phyloP scores from a whole-genome alignment of 495 filamentous ascomycete species.

The Aspergillus cavernicola region DNA sequence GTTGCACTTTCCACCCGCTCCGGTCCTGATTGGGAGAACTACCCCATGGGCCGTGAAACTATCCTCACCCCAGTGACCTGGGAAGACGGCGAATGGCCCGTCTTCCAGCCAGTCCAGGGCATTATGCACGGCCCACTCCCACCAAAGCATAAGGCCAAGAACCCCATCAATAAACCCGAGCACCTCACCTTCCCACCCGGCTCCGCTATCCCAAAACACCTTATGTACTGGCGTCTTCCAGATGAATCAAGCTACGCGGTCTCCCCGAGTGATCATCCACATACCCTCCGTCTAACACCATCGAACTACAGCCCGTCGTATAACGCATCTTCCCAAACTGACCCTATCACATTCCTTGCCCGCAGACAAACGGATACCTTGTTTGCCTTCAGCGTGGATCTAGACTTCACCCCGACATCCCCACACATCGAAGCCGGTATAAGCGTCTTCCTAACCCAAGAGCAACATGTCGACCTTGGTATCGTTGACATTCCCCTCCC shows the following conservation, averaged over 20 bases:
- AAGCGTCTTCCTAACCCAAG: slow-evolving; percentile 19
- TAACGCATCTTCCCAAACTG: background rate
- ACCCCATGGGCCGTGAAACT: slow-evolving; percentile 60
- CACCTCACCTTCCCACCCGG: slow-evolving; percentile 9
- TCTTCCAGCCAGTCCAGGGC: slow-evolving; percentile 25
- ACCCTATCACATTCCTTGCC: slow-evolving; percentile 14
- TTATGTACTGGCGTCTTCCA: slow-evolving; percentile 16
- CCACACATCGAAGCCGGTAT: slow-evolving; percentile 20
- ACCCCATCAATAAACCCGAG: slow-evolving; percentile 4
- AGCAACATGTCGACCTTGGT: slow-evolving; percentile 21
- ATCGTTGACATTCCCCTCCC: slow-evolving; percentile 6
- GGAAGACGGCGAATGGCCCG: slow-evolving; percentile 30
- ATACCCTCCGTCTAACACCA: slow-evolving; percentile 12
- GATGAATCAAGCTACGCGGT: slow-evolving; percentile 1
- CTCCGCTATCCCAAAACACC: slow-evolving; percentile 6
- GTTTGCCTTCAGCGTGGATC: slow-evolving; percentile 18
- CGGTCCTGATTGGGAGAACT: slow-evolving; percentile 29
- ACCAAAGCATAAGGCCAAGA: background rate
- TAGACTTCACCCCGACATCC: background rate
- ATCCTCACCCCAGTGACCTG: slow-evolving; percentile 52
- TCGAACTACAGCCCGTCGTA: slow-evolving; percentile 4
- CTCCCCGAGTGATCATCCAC: slow-evolving; percentile 9
- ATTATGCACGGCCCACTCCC: slow-evolving; percentile 12
- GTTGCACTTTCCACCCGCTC: slow-evolving; percentile 45
- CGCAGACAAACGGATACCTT: slow-evolving; percentile 21